Base-by-base conservation (phyloP, 768 basidiomycete species). In the Psilocybe azurescens region DNA sequence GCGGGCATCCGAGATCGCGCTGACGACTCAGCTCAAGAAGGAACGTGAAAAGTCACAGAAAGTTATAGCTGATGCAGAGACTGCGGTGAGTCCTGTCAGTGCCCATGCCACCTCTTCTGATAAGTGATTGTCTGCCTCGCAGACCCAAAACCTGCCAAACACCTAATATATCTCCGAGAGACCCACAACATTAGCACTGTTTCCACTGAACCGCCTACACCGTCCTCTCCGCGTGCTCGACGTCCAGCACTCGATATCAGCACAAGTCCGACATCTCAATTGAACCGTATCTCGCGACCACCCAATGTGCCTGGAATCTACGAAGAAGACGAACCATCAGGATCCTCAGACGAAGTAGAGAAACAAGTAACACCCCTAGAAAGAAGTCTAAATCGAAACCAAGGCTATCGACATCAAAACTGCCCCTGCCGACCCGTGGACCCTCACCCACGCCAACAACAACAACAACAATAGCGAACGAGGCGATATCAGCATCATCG, bases 1-100 rank as follows among this genome's bases (percentile, higher is more conserved):
- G 66, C 88, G 90, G 60, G 87, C 91, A 67, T 90, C 90, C 18
- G 90, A 93, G 76, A 91, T 93, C 68, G 84, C 89, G 10, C 84
- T 94, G 54, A 77, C 83, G 4, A 77, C 89, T 20, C 89, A 93
- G 71, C 85, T 94, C 61, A 93, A 90, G 79, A 87, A 86, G 70
- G 93, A 94, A 73, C 85, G 86, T 55, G 90, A 91, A 74, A 93
- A 88, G 74, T 89, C 90, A 16, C 79, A 84, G 67, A 88, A 84
- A 71, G 74, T 94, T 64, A 79, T 94, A 69, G 79, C 82, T 10
- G 91, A 93, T 68, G 83, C 91, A 44, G 93, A 93, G 73, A 77
- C 83, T 62, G 91, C 90, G 66, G 92, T 93, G 77, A 69, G 80
- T 41, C 53, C 38, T 56, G 62, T 61, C 28, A 53, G 33, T 38